Conservation (phyloP, 2,329 filamentous ascomycete genomes). For the Trichoderma guizhouense region DNA sequence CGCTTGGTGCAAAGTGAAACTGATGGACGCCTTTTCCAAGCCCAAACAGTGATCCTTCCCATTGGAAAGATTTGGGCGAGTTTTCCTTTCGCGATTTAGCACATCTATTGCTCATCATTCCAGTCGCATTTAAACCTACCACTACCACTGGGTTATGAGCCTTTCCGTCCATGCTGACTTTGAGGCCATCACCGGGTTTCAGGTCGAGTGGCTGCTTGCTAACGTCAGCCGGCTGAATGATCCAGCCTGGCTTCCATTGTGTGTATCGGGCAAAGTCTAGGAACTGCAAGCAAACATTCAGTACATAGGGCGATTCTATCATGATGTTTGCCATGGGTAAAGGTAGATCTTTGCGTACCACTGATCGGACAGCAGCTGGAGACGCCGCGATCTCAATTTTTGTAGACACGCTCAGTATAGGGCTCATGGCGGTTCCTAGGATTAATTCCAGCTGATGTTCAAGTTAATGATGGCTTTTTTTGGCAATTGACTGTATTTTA, state of each 20-base stretch:
- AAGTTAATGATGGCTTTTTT: background rate
- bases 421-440: background rate
- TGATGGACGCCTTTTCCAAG: constrained; percentile 8
- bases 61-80: constrained; percentile 3
- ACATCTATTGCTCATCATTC: background rate
- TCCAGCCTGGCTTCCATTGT: constrained; percentile 11
- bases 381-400: constrained; percentile 14
- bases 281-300: background rate
- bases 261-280: constrained; percentile 9
- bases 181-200: background rate
- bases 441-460: background rate
- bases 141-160: background rate
- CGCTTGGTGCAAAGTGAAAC: constrained; percentile 4
- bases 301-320: background rate
- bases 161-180: constrained; percentile 7
- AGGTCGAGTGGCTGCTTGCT: constrained; percentile 6
- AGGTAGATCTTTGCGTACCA: background rate
- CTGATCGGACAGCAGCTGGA: constrained; percentile 3
- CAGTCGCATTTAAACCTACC: background rate
- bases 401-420: constrained; percentile 5
- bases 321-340: background rate
- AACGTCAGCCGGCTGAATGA: background rate
- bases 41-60: constrained; percentile 10
- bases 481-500: background rate
- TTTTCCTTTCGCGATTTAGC: background rate